Evolutionary conservation across 768 basidiomycete species (phyloP), one percentile per base, ranked within the genome.

Genomic region (Mrakia frigida): DNA sequence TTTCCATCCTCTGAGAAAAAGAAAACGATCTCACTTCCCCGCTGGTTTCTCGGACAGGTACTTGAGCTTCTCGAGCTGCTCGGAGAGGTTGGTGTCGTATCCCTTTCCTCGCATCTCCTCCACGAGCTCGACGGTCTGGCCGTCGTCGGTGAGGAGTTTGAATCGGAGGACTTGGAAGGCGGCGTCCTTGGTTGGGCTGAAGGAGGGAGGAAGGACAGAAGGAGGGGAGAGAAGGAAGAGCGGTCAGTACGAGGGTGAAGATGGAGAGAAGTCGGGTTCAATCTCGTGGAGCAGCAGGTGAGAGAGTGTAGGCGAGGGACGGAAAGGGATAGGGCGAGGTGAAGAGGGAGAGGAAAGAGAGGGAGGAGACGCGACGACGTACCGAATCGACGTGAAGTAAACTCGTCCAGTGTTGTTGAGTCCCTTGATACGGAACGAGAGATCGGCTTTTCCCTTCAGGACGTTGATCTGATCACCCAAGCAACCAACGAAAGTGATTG

Each of bases 381-480:
- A 74, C 70, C 75, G 75, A 37, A 76, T 76, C n/a, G 75, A 76
- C 14, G 75, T 76, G 18, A 76, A 76, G 61, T 76, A 76, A 43
- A 76, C 50, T 46, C 70, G 25, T 21, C 75, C 75, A 14, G 70
- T 37, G 7, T 71, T 28, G n/a, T 63, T 50, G 13, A 60, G 28
- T 16, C 75, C 75, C 37, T 70, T 70, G 39, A 76, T 70, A 31
- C 75, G 75, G 70, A 76, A 74, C 60, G 50, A 56, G 18, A 74
- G 60, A 43, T 74, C 73, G 25, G 73, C 73, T 21, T 74, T 74
- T 21, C 73, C 73, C n/a, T 74, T 74, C 14, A 74, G 60, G 25
- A 74, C 73, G 59, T 74, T 74, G 60, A 74, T 65, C 73, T 74
- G 25, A 33, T 31, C 0, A 52, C 4, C 9, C 11, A 61, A 6